Percentiles rank a stretch among this genome's conserved stretches.
phyloP scores from a whole-genome alignment of 305 asterid genomes.

The Fraxinus nigra region DNA sequence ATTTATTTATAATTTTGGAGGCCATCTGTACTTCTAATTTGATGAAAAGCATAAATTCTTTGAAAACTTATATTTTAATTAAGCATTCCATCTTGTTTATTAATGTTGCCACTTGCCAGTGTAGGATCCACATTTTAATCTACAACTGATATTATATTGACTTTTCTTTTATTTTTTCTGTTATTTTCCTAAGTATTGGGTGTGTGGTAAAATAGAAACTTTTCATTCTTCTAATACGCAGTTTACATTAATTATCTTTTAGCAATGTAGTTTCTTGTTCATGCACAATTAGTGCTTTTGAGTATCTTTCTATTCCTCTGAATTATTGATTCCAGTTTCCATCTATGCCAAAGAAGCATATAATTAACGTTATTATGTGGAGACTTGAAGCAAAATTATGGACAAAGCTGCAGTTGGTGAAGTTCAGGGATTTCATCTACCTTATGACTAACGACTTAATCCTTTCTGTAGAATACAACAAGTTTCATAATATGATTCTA shows the following conservation, averaged over 20 bases:
- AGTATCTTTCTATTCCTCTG: not conserved
- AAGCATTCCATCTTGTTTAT: not conserved
- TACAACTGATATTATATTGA: not conserved
- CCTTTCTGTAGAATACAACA: not conserved
- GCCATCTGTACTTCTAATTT: not conserved
- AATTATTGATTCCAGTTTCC: not conserved
- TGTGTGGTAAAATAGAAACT: not conserved
- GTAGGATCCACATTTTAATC: not conserved
- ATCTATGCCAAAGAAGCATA: not conserved
- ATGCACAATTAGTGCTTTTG: slow-evolving; percentile 1
- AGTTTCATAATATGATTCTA: not conserved
- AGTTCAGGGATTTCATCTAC: not conserved
- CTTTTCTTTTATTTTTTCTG: not conserved
- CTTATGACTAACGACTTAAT: not conserved
- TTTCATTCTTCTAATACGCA: not conserved
- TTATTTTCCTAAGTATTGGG: not conserved
- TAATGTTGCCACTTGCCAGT: not conserved
- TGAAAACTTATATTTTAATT: not conserved
- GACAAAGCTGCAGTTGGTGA: not conserved
- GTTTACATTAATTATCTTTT: not conserved
- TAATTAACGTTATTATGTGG: not conserved
- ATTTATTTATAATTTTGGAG: not conserved
- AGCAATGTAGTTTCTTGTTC: not conserved
- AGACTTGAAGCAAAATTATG: not conserved
- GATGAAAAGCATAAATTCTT: not conserved